phyloP scores from a whole-genome alignment of 2,329 filamentous ascomycete genomes.

The Diplodia mutila region DNA sequence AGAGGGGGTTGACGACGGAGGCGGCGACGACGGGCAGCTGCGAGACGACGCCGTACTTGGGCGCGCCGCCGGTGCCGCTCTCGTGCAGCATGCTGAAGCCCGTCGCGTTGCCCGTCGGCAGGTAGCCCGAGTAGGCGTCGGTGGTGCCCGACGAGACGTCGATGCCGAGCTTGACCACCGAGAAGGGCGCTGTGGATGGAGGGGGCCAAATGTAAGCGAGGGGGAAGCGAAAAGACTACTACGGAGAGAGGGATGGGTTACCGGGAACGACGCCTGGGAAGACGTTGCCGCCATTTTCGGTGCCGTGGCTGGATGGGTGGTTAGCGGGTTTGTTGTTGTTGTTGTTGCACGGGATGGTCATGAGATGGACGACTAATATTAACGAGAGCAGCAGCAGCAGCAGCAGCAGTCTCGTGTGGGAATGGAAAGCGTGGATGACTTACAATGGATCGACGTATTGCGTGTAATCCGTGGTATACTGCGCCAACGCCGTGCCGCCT shows the following conservation, averaged over 20 bases:
- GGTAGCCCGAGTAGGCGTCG: constrained; percentile 44
- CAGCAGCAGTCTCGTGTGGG: no score
- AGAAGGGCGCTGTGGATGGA: constrained; percentile 41
- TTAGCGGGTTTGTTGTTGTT: no score
- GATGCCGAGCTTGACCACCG: constrained; percentile 42
- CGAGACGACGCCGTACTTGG: constrained; percentile 42
- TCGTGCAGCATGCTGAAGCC: constrained; percentile 44
- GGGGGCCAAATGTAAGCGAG: no score
- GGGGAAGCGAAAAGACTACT: background rate
- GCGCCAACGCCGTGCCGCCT: background rate
- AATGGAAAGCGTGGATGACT: constrained; percentile 4
- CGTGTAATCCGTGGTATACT: constrained; percentile 31
- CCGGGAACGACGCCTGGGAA: constrained; percentile 43
- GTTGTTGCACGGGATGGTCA: no score
- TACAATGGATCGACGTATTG: constrained; percentile 44
- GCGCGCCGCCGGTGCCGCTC: constrained; percentile 41
- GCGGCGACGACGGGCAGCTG: constrained; percentile 41
- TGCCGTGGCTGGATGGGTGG: constrained; percentile 32
- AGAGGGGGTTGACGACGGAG: constrained; percentile 55
- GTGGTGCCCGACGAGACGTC: constrained; percentile 37
- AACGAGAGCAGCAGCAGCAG: background rate
- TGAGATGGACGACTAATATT: no score
- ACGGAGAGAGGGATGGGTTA: constrained; percentile 27
- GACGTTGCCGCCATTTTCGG: constrained; percentile 40
- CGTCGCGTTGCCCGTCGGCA: constrained; percentile 37